phyloP scores from a whole-genome alignment of 1,284 basidiomycete genomes.

The Trichosporon sp. region DNA sequence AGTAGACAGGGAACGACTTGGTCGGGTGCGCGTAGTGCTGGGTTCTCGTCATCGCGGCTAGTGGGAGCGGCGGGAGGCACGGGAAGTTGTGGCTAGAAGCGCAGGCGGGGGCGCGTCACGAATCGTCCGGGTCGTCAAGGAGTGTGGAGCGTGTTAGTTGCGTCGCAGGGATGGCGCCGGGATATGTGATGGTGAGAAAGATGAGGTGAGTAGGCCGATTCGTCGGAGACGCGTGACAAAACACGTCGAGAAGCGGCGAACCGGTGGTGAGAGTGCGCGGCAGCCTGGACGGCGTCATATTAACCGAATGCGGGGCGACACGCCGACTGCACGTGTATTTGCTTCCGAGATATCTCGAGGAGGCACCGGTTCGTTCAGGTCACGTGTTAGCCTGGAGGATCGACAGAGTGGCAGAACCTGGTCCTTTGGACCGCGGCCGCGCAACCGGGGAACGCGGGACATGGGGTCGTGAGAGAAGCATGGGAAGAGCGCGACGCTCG shows the following conservation, averaged over 20 bases:
- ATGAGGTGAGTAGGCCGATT: background rate
- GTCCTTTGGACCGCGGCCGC: background rate
- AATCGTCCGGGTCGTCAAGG: background rate
- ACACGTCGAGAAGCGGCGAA: background rate
- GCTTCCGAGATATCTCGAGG: background rate
- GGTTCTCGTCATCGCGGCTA: constrained; percentile 62
- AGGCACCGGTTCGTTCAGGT: background rate
- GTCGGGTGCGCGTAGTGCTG: constrained; percentile 71
- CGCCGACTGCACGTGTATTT: background rate
- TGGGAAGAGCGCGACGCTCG: too few species aligned
- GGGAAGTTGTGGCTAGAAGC: background rate
- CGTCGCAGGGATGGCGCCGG: background rate
- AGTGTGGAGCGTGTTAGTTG: background rate
- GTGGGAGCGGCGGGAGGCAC: background rate
- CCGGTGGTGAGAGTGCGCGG: background rate
- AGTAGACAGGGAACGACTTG: constrained; percentile 78
- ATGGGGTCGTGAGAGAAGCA: too few species aligned
- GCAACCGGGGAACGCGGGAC: background rate
- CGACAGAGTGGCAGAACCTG: background rate
- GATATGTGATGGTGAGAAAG: background rate
- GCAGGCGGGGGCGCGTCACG: background rate
- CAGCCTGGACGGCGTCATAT: background rate
- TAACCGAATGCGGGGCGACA: background rate
- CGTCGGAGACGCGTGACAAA: background rate
- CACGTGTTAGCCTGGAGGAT: background rate